phyloP scores from a whole-genome alignment of 2,329 filamentous ascomycete species.

The Aureobasidium zeae region DNA sequence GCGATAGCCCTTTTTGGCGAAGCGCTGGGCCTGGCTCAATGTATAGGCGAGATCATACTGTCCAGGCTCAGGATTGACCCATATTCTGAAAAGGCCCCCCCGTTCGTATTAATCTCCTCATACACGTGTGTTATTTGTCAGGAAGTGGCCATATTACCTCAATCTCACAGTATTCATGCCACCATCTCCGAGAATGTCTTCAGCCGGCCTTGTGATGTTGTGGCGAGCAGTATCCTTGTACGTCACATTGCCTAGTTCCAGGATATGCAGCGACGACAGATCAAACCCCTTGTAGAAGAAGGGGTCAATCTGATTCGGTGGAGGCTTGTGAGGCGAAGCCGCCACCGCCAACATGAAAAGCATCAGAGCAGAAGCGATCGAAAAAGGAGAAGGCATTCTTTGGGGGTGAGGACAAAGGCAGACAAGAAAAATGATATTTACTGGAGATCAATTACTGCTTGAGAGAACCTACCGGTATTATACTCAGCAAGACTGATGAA shows the following conservation, averaged over 20 bases:
- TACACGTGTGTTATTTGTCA: too few relatives aligned
- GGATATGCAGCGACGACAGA: constrained; percentile 12
- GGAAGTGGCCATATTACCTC: too few relatives aligned
- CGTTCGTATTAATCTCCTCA: too few relatives aligned
- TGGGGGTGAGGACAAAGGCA: too few relatives aligned
- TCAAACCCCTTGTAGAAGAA: constrained; percentile 17
- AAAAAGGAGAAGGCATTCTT: constrained; percentile 8
- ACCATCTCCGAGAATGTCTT: constrained; percentile 28
- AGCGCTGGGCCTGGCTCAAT: constrained; percentile 27
- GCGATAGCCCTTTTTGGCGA: constrained; percentile 29
- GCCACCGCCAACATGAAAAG: background rate
- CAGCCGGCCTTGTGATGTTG: constrained; percentile 15
- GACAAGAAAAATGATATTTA: background rate
- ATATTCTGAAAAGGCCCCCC: constrained; percentile 22
- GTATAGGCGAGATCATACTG: constrained; percentile 29
- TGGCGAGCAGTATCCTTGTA: constrained; percentile 6
- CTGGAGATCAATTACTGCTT: too few relatives aligned
- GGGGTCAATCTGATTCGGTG: background rate
- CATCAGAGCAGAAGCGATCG: background rate
- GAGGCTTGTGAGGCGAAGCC: background rate
- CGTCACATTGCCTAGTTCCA: constrained; percentile 14
- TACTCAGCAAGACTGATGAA: background rate
- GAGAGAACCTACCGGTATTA: background rate
- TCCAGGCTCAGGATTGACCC: constrained; percentile 24
- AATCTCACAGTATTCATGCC: constrained; percentile 27